Base-by-base conservation (phyloP, 495 filamentous ascomycete species). In the Staphylotrichum longicolle region DNA sequence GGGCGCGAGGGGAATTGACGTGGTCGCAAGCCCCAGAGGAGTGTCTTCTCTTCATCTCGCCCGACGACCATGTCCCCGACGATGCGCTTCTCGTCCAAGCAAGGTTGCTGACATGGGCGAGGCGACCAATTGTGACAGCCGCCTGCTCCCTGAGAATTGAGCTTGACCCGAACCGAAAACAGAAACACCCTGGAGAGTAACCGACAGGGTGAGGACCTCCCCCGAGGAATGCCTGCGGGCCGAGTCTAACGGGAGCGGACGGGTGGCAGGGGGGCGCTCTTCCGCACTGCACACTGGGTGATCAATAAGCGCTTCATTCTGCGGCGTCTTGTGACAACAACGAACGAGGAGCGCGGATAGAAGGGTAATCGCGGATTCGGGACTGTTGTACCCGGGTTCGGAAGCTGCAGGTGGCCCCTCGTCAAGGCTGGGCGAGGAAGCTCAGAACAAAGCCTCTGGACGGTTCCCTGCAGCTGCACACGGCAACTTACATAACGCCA, bases 51-150 rank as follows among this genome's bases (percentile, higher is more conserved):
- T 27, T 27, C 20, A 27, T 27, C 20, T 27, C 20, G 20, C 20
- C 20, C 20, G 20, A 27, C 20, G 20, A 27, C 20, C 20, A 27
- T 27, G 20, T 27, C 20, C 20, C 20, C 20, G 20, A 27, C 20
- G 20, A 27, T 27, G 20, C 20, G 20, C 20, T 27, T 27, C 20
- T 27, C 20, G 20, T 27, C 20, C 20, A 27, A 27, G 20, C 20
- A 27, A 27, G 20, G 20, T 27, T 27, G 20, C 20, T 27, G 20
- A 27, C 20, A 27, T 7, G 34, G 37, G 40, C 44, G 20, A 44
- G 48, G 47, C 57, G 34, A 42, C 57, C 47, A 59, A 59, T 59
- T 0, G 10, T 12, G 33, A 45, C 15, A 15, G 37, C 35, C 46
- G 20, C 46, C 20, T 41, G 56, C 40, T 30, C 33, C 12, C 11